Evolutionary conservation across 768 basidiomycete genomes (phyloP), one percentile per base, ranked within the genome.

Genomic region (Mycena amicta): DNA sequence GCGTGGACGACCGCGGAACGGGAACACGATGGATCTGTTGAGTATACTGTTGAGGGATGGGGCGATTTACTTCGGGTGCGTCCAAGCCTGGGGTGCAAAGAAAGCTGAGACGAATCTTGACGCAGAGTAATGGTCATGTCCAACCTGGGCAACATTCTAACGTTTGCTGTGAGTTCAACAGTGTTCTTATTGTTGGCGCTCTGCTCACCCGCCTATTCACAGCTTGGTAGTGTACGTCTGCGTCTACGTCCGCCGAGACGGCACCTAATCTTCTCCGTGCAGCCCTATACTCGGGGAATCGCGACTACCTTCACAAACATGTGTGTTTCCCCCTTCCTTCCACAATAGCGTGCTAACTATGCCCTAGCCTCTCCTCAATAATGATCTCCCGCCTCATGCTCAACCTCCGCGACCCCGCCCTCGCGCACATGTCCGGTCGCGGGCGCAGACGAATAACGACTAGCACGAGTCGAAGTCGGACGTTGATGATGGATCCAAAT

Each of bases 361-460:
- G n/a, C n/a, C 40, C 3, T 28, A 61, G 60, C 30, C 39, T 58
- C 28, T 53, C 53, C 5, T 57, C 61, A 12, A 29, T 62, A 2
- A 50, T 62, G 47, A 58, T 58, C 18, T 62, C 61, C 30, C 52
- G 61, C 4, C 56, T 58, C 16, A 58, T 62, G 61, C 53, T 62
- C 4, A 62, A 58, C 41, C 28, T 62, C 4, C 61, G 61, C 5
- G 56, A 62, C 27, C 61, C 56, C 5, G 37, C 60, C 1, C 60
- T 61, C 31, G 50, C 50, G 13, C 47, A 49, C 47, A 49, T 49
- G 47, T 49, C 47, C 13, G 47, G 47, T 4, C 23, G 43, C 6
- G 15, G 25, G 47, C 23, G 47, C 25, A n/a, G n/a, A n/a, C 6
- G 6, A 8, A 12, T 26, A 23, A 25, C 26, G 47, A 29, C 25